phyloP scores from a whole-genome alignment of 306 rosid genomes.

The Trifolium pratense region DNA sequence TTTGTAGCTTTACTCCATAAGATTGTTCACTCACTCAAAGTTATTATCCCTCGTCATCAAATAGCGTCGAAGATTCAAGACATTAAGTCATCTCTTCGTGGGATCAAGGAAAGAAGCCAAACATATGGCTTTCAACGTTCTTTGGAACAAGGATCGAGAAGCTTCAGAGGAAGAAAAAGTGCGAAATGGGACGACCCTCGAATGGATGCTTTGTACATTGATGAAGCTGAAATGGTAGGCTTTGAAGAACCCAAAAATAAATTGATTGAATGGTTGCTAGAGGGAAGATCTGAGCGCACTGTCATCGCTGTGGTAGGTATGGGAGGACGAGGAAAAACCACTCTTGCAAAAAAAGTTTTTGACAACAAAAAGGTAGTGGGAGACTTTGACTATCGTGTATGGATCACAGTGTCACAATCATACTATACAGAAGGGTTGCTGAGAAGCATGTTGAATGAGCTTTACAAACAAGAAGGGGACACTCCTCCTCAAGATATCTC shows the following conservation, averaged over 20 bases:
- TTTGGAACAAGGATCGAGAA: neutral
- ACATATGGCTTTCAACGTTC: neutral
- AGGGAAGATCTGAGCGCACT: no score
- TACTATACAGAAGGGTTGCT: neutral
- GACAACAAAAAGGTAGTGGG: no score
- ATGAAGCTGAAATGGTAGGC: neutral
- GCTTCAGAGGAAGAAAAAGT: no score
- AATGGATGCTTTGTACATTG: neutral
- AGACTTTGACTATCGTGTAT: no score
- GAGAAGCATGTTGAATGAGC: neutral
- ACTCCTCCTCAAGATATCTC: no score
- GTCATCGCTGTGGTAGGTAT: no score
- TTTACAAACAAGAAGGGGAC: neutral
- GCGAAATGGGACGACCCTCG: neutral
- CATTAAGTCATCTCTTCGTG: neutral
- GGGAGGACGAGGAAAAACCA: no score
- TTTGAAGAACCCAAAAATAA: neutral
- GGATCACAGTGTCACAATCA: no score
- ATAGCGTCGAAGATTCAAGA: neutral
- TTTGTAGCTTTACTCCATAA: neutral
- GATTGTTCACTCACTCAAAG: neutral
- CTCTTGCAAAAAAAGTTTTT: no score
- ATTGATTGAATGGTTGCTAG: no score
- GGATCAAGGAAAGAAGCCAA: constrained; percentile 1
- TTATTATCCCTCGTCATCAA: neutral